phyloP scores from a whole-genome alignment of 495 filamentous ascomycete species.

The Alectoria sarmentosa region DNA sequence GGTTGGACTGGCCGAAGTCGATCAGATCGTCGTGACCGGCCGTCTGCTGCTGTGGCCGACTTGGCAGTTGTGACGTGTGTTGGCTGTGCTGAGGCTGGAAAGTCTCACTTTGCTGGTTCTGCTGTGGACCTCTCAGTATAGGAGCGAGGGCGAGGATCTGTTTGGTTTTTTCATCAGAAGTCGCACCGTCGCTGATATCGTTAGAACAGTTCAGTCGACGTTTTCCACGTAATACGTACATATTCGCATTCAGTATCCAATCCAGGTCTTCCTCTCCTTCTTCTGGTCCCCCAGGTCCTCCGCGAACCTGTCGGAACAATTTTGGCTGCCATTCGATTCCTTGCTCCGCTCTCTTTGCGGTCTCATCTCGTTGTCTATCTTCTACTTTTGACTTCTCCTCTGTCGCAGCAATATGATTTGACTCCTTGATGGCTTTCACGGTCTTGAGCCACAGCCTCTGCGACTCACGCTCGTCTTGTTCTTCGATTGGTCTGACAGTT shows the following conservation, averaged over 20 bases:
- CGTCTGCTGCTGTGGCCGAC: conserved; percentile 20
- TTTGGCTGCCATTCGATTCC: conserved; percentile 84
- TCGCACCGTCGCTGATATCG: conserved; percentile 51
- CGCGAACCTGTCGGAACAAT: conserved; percentile 70
- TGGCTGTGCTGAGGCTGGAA: conserved; percentile 25
- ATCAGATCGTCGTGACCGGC: conserved; percentile 30
- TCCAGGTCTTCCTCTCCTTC: conserved; percentile 87
- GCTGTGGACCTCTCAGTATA: conserved; percentile 67
- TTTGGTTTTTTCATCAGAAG: conserved; percentile 65
- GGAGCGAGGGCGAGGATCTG: conserved; percentile 85
- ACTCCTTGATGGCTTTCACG: conserved; percentile 67
- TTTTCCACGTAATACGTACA: conserved; percentile 49
- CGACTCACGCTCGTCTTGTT: conserved; percentile 88
- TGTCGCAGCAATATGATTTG: conserved; percentile 84
- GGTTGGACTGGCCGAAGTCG: conserved; percentile 31
- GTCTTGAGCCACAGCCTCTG: conserved; percentile 80
- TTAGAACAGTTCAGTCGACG: conserved; percentile 4
- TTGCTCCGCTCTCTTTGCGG: conserved; percentile 69
- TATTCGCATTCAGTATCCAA: conserved; percentile 85
- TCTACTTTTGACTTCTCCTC: conserved; percentile 95
- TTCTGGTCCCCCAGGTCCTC: conserved; percentile 62
- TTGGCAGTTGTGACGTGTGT: conserved; percentile 18
- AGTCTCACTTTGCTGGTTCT: conserved; percentile 28
- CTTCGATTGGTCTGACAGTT: conserved; percentile 64
- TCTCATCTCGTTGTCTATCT: conserved; percentile 82